phyloP scores from a whole-genome alignment of 106 monocot genomes.

The Narthecium ossifragum region DNA sequence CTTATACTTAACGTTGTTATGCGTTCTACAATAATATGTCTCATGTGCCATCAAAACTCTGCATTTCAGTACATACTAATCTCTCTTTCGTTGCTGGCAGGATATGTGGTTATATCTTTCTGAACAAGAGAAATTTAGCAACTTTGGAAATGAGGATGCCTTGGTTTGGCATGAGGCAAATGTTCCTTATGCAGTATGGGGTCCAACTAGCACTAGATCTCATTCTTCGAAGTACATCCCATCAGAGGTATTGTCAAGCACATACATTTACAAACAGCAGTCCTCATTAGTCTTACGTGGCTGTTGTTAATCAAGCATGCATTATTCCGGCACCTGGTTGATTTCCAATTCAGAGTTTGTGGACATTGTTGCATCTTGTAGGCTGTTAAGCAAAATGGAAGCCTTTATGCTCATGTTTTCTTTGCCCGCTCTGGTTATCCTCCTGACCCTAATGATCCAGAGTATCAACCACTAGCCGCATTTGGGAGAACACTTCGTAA shows the following conservation, averaged over 20 bases:
- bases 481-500: slow-evolving; percentile 78
- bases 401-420: slow-evolving; percentile 91
- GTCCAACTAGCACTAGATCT: slow-evolving; percentile 51
- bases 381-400: slow-evolving; percentile 83
- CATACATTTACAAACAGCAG: too few relatives aligned
- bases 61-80: not conserved
- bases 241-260: slow-evolving; percentile 71
- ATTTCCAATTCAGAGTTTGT: too few relatives aligned
- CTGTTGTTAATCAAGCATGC: too few relatives aligned
- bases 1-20: too few relatives aligned
- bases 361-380: slow-evolving; percentile 6
- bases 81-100: slow-evolving; percentile 24
- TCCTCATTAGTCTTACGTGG: too few relatives aligned
- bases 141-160: slow-evolving; percentile 73
- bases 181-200: slow-evolving; percentile 91
- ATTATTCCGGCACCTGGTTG: too few relatives aligned
- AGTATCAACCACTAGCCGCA: slow-evolving; percentile 54
- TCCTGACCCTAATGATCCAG: slow-evolving; percentile 84
- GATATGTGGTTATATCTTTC: slow-evolving; percentile 97
- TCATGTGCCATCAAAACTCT: too few relatives aligned
- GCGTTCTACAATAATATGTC: too few relatives aligned
- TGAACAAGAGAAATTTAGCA: slow-evolving; percentile 73
- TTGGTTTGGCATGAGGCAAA: slow-evolving; percentile 93
- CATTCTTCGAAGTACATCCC: slow-evolving; percentile 55
- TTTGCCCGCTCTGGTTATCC: slow-evolving; percentile 87